Evolutionary conservation across 129 eudicot genomes (phyloP), one percentile per base, ranked within the genome.

Genomic region (Deinandra increscens): DNA sequence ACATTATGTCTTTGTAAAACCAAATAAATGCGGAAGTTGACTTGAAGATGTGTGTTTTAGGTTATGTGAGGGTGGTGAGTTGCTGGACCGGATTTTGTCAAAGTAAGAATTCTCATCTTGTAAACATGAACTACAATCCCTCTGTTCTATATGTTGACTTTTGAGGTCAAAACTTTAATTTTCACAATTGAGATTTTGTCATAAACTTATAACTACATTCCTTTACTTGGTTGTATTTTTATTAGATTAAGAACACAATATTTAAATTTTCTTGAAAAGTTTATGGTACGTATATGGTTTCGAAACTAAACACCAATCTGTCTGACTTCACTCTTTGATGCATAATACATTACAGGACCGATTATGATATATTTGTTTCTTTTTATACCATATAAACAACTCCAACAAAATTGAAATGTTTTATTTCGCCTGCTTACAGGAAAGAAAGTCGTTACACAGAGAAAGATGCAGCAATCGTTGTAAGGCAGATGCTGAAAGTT

Each of bases 1-100:
- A 73, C 34, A 26, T 20, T 14, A 55, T 19, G 42, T 75, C 26
- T 45, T 56, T 59, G 19, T 7, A 49, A 60, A 22, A 51, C 34
- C 9, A 43, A 53, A 66, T 11, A 37, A 29, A 69, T 60, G 61
- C 8, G 11, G 36, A 26, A 76, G 34, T 76, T 56, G 38, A 60
- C 58, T 48, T 19, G 9, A 11, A 14, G 9, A 17, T 23, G 42
- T 31, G 7, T 26, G n/a, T 60, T 73, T 46, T 72, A 92, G 98
- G 86, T 84, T 92, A 66, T 92, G 98, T 34, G 96, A 92, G 72
- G 98, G 98, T 64, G 98, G 98, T 14, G 98, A 92, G 77, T 81
- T 92, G 85, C 84, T 92, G 74, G 98, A 92, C 63, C 87, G 98
- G 46, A 88, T 92, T 23, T 68, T 89, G 68, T 77, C 98, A 44